phyloP scores from a whole-genome alignment of 1,284 basidiomycete species.

The Trametes versicolor region DNA sequence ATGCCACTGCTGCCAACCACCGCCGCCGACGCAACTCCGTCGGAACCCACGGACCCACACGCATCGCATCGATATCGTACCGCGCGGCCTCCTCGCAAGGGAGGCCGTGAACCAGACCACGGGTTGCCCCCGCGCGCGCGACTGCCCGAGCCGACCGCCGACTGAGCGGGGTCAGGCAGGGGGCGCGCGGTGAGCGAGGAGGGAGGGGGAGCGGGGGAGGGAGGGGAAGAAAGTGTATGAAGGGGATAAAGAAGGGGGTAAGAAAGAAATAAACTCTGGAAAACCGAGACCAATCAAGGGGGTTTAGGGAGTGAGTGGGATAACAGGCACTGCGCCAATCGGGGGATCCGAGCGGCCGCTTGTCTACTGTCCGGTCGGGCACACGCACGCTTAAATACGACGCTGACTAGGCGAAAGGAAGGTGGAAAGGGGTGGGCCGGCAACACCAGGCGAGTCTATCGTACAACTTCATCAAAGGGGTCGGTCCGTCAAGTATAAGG shows the following conservation, averaged over 20 bases:
- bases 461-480: slow-evolving; percentile 36
- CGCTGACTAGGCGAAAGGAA: slow-evolving; percentile 39
- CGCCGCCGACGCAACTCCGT: slow-evolving; percentile 20
- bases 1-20: slow-evolving; percentile 20
- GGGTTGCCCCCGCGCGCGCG: slow-evolving; percentile 2
- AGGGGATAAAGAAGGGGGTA: slow-evolving; percentile 4
- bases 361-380: slow-evolving; percentile 38
- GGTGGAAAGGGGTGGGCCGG: slow-evolving; percentile 32
- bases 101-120: slow-evolving; percentile 21
- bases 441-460: slow-evolving; percentile 38
- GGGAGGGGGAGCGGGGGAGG: slow-evolving; percentile 1
- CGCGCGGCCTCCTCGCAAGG: not conserved
- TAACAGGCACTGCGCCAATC: slow-evolving; percentile 36
- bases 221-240: slow-evolving; percentile 6
- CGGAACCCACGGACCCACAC: slow-evolving; percentile 22
- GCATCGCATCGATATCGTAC: not conserved
- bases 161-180: slow-evolving; percentile 12
- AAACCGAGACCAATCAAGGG: slow-evolving; percentile 25
- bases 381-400: slow-evolving; percentile 43
- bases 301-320: slow-evolving; percentile 37
- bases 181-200: not conserved
- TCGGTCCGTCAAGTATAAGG: slow-evolving; percentile 28
- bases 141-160: slow-evolving; percentile 17
- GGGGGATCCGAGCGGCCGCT: slow-evolving; percentile 35
- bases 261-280: slow-evolving; percentile 8